Evolutionary conservation across 2,329 filamentous ascomycete genomes (phyloP).

Genomic region (Colletotrichum sojae): DNA sequence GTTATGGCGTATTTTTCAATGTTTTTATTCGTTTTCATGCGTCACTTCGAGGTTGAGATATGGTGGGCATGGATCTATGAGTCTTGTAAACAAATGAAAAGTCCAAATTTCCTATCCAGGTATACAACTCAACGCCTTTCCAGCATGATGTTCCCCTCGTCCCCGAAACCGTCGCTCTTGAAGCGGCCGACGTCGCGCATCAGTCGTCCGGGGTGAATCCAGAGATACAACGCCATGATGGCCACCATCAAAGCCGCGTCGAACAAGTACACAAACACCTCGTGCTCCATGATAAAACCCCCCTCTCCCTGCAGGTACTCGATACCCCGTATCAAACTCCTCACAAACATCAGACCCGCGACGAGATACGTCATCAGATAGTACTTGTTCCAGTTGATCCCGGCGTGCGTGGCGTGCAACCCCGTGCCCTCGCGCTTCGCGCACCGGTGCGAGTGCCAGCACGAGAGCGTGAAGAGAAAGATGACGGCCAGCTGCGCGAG

Average conservation of each 20-base stretch:
- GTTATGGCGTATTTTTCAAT: too few relatives aligned
- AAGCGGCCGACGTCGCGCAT: slow-evolving; percentile 29
- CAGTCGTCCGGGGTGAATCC: slow-evolving; percentile 40
- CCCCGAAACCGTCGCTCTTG: slow-evolving; percentile 4
- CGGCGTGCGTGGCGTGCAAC: not conserved
- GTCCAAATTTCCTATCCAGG: not conserved
- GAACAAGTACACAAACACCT: slow-evolving; percentile 59
- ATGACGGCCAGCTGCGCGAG: slow-evolving; percentile 66
- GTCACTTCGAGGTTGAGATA: too few relatives aligned
- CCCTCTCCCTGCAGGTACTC: slow-evolving; percentile 42
- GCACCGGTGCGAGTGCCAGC: slow-evolving; percentile 14
- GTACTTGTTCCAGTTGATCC: slow-evolving; percentile 41
- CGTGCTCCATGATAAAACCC: slow-evolving; percentile 57
- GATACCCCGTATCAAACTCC: slow-evolving; percentile 42
- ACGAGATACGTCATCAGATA: slow-evolving; percentile 41
- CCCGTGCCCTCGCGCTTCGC: not conserved
- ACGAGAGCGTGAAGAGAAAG: slow-evolving; percentile 55
- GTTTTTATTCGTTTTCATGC: too few relatives aligned
- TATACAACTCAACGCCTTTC: not conserved
- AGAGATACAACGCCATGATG: slow-evolving; percentile 51
- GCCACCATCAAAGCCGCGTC: slow-evolving; percentile 57
- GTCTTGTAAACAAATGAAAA: not conserved
- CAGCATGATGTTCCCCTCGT: slow-evolving; percentile 27
- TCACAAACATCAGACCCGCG: slow-evolving; percentile 36
- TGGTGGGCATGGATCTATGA: too few relatives aligned